Percentiles rank a stretch among this genome's conserved stretches.
Conservation (phyloP, 768 basidiomycete genomes). For the Tulasnella sp. region DNA sequence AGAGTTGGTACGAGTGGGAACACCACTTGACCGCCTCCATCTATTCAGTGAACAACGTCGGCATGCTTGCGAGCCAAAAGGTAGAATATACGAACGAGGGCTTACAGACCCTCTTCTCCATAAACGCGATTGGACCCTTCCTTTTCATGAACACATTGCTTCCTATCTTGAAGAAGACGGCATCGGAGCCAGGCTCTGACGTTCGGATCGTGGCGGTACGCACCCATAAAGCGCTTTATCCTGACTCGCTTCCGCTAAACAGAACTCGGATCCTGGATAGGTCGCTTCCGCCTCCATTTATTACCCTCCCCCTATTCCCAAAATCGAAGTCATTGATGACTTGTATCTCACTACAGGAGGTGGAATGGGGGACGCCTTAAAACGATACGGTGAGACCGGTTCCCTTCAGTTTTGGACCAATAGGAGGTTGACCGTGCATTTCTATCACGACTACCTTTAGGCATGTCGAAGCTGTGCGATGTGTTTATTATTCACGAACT, state of each 20-base stretch:
- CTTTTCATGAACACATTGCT: conserved; percentile 53
- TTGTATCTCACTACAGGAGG: not conserved
- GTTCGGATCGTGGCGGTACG: conserved; percentile 59
- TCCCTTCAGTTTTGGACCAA: not conserved
- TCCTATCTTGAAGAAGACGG: conserved; percentile 51
- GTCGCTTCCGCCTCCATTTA: not conserved
- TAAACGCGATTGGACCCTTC: conserved; percentile 51
- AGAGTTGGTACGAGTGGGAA: too few species aligned
- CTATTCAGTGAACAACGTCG: conserved; percentile 53
- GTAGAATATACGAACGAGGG: conserved; percentile 23
- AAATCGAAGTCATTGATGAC: not conserved
- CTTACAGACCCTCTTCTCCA: not conserved
- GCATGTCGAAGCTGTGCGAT: not conserved
- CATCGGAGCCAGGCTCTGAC: conserved; percentile 47
- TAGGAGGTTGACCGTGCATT: not conserved
- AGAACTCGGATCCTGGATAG: not conserved
- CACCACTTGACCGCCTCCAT: not conserved
- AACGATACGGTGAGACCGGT: not conserved
- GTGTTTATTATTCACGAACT: conserved; percentile 4
- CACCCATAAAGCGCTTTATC: not conserved
- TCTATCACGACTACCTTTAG: not conserved
- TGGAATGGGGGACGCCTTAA: not conserved
- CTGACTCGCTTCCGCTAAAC: not conserved
- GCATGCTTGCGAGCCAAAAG: conserved; percentile 39
- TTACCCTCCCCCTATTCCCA: not conserved